These are phyloP conservation scores for Antrodiella citrinella DNA, from an alignment of 768 basidiomycete genomes.

Conservation along the genomic window DNA sequence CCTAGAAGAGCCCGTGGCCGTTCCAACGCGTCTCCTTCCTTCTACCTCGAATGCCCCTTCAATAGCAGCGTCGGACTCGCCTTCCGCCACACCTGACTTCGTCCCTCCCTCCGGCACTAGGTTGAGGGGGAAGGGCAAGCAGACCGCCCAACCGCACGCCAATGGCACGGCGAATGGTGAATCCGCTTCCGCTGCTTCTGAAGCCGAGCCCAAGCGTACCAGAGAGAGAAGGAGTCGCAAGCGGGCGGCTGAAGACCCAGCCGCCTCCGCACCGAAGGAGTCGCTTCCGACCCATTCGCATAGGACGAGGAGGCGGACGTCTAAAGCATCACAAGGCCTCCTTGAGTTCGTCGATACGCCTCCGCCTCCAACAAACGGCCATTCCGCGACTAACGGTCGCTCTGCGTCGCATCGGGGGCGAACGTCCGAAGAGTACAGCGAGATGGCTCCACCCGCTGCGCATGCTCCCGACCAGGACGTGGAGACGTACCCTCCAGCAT, in stretches of 20 bases:
- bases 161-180: neutral
- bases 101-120: neutral
- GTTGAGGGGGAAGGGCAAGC: neutral
- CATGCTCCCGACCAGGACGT: neutral
- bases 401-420: neutral
- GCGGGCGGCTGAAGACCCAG: neutral
- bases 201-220: neutral
- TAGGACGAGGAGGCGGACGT: neutral
- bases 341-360: neutral
- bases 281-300: neutral
- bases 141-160: neutral
- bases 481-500: neutral
- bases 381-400: neutral
- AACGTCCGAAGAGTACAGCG: neutral
- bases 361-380: neutral
- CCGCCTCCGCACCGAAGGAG: neutral
- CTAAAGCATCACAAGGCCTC: neutral
- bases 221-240: neutral
- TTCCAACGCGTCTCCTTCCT: neutral
- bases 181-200: neutral
- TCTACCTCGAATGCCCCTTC: neutral
- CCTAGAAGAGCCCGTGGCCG: slow-evolving; percentile 33
- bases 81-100: neutral
- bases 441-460: neutral
- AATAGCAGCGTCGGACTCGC: neutral